Evolutionary conservation across 805 yeast genomes (phyloP).

Genomic region (Spathaspora boniae): DNA sequence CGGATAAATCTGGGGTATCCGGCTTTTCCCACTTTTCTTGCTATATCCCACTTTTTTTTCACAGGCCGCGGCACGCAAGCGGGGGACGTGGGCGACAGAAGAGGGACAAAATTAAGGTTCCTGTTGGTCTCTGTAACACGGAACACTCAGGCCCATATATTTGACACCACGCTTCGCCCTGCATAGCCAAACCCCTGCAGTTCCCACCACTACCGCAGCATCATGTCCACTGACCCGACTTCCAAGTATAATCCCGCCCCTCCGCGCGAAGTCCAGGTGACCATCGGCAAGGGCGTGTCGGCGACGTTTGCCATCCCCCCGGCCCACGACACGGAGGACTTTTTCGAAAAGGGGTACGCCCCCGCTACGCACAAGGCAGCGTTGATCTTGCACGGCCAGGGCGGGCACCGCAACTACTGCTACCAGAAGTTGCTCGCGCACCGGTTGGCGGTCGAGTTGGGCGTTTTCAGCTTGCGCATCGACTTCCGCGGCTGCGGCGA

Average conservation of each 20-base stretch:
- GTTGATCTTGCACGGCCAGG: slow-evolving; percentile 76
- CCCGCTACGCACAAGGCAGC: slow-evolving; percentile 51
- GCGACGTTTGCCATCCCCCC: slow-evolving; percentile 41
- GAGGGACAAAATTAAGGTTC: too few species aligned
- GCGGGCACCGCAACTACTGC: slow-evolving; percentile 78
- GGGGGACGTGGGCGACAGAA: too few species aligned
- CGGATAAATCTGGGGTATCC: too few species aligned
- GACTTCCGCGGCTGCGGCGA: slow-evolving; percentile 87
- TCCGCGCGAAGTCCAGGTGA: slow-evolving; percentile 36
- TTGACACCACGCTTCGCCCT: too few species aligned
- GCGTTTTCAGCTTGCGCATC: slow-evolving; percentile 65
- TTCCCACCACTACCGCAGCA: too few species aligned
- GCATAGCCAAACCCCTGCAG: too few species aligned
- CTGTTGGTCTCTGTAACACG: too few species aligned
- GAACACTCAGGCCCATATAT: too few species aligned
- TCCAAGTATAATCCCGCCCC: slow-evolving; percentile 6
- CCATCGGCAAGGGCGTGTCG: slow-evolving; percentile 28
- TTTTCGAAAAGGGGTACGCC: slow-evolving; percentile 23
- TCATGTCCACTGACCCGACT: slow-evolving; percentile 3
- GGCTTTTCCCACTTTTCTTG: too few species aligned
- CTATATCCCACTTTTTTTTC: too few species aligned
- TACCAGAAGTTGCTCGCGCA: slow-evolving; percentile 66
- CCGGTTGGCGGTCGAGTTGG: slow-evolving; percentile 52
- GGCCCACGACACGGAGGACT: slow-evolving; percentile 21
- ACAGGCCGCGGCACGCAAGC: too few species aligned